Conservation (phyloP, 495 filamentous ascomycete species). For the Sabuloglossum arenarium region DNA sequence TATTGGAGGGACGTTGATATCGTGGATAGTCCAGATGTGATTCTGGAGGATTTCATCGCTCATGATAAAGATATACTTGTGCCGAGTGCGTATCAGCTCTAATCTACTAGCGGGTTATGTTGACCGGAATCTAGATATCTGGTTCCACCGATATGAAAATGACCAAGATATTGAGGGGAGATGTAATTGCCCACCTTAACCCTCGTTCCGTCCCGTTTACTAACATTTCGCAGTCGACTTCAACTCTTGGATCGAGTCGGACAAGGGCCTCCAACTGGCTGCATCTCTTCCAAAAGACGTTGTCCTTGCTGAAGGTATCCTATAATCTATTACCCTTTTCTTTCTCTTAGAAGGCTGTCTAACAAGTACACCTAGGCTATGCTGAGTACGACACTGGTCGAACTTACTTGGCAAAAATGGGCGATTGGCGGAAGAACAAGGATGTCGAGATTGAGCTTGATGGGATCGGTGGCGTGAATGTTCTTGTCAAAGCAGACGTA, state of each 20-base stretch:
- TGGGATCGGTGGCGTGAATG: slow-evolving; percentile 92
- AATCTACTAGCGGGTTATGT: neutral
- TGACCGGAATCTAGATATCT: slow-evolving; percentile 47
- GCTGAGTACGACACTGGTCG: slow-evolving; percentile 80
- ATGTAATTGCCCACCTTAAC: slow-evolving; percentile 36
- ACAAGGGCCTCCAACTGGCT: slow-evolving; percentile 53
- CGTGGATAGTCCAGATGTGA: slow-evolving; percentile 63
- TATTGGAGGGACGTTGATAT: slow-evolving; percentile 99
- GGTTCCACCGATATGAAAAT: slow-evolving; percentile 88
- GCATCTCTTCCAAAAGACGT: slow-evolving; percentile 52
- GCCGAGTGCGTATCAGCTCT: slow-evolving; percentile 47
- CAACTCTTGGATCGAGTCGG: slow-evolving; percentile 96
- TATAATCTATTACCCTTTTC: neutral
- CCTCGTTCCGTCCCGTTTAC: neutral
- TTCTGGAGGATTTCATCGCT: slow-evolving; percentile 86
- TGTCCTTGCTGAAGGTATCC: slow-evolving; percentile 63
- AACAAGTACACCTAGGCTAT: slow-evolving; percentile 38
- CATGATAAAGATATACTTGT: slow-evolving; percentile 87
- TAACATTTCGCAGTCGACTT: slow-evolving; percentile 53
- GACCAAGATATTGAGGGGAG: slow-evolving; percentile 76
- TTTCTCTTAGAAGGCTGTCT: neutral
- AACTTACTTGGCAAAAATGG: slow-evolving; percentile 67
- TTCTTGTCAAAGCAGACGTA: slow-evolving; percentile 92
- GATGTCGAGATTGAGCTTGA: slow-evolving; percentile 81
- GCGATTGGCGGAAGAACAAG: slow-evolving; percentile 79